Percentiles rank a stretch among this genome's conserved stretches.
phyloP scores from a whole-genome alignment of 345 rosid species.

The Balakata baccata region DNA sequence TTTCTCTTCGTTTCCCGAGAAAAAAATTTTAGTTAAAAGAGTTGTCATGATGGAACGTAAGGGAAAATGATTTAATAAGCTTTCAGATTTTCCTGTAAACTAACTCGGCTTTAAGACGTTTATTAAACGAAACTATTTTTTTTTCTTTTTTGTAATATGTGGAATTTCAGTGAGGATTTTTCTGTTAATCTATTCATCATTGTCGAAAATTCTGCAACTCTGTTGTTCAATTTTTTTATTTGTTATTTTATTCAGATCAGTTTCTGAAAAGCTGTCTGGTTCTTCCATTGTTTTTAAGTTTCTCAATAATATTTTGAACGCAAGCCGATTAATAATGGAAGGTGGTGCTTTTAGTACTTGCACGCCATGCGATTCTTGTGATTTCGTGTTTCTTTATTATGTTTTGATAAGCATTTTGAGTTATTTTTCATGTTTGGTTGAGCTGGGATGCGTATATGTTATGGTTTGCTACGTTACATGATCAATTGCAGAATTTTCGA shows the following conservation, averaged over 20 bases:
- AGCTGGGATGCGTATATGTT: background rate
- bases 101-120: background rate
- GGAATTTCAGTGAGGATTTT: background rate
- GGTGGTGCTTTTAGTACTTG: background rate
- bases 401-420: background rate
- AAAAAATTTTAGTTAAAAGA: slow-evolving; percentile 3
- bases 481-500: background rate
- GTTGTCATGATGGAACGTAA: background rate
- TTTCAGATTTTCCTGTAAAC: background rate
- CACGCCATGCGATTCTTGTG: background rate
- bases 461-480: background rate
- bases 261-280: background rate
- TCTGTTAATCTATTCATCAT: background rate
- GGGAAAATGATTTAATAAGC: background rate
- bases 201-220: background rate
- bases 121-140: background rate
- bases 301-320: background rate
- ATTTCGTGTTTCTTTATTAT: background rate
- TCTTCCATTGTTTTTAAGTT: background rate
- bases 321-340: background rate
- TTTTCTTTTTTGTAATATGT: background rate
- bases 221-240: background rate
- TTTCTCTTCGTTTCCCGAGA: slow-evolving; percentile 34
- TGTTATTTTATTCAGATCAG: slow-evolving; percentile 5
- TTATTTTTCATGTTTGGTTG: background rate